Base-by-base conservation (phyloP, 192 early-diverging fungal species). In the Borealophlyctis nickersoniae region DNA sequence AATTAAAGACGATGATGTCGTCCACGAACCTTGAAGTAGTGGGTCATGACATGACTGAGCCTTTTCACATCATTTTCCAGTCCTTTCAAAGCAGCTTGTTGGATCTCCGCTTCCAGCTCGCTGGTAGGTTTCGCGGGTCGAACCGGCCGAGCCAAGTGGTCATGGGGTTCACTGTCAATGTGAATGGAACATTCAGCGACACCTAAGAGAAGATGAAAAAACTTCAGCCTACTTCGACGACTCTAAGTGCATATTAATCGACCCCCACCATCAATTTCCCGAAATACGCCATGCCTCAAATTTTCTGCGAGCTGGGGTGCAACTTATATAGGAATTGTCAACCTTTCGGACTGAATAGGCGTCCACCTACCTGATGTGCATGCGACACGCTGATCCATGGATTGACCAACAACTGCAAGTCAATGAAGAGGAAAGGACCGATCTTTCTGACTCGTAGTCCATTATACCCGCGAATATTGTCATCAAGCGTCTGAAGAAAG, bases 361-460 rank as follows among this genome's bases (percentile, higher is more conserved):
- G n/a, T 22, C 22, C 16, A 31, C n/a, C 65, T 16, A 82, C 52
- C 19, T 67, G 53, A 71, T 81, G 75, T 11, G 82, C 82, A 22
- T 76, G 57, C 7, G 49, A 54, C 28, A 86, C 76, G 2, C 62
- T 75, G 23, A 86, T 58, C 5, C 61, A 30, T 2, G 82, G 78
- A 35, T 81, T 74, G 2, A 85, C 72, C 30, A 77, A 78, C 4
- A 86, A 52, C 4, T 75, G 67, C 35, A 86, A 57, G 67, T 86
- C 82, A 14, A 86, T 59, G 29, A 84, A 66, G 49, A 70, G 29
- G 60, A 81, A 79, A n/a, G 82, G 84, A 24, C 86, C 86, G 32
- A 73, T 71, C 54, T 82, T 86, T 26, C 82, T 67, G 28, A 77
- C 82, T 36, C 82, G 62, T 7, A 86, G 35, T 7, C 65, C 62